Evolutionary conservation across 495 filamentous ascomycete genomes (phyloP).

Genomic region (Paragyromitra xinjiangensis): DNA sequence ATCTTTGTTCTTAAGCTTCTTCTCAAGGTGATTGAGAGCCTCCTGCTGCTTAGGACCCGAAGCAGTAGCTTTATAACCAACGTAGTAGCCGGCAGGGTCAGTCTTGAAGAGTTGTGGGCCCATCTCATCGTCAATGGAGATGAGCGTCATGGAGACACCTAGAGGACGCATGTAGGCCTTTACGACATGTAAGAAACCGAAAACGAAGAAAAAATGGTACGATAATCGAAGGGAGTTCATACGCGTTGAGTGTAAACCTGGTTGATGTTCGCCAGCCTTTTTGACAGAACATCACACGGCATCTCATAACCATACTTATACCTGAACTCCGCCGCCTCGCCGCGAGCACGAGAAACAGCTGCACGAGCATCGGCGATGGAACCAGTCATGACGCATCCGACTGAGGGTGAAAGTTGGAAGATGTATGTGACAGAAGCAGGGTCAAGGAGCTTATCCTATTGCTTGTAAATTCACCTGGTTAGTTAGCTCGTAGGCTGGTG

Average conservation of each 20-base stretch:
- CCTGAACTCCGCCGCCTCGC: conserved; percentile 94
- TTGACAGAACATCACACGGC: conserved; percentile 95
- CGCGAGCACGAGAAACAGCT: conserved; percentile 87
- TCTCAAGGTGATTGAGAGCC: conserved; percentile 95
- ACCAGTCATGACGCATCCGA: conserved; percentile 98
- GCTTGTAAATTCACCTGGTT: conserved; percentile 31
- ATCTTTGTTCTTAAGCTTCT: conserved; percentile 99
- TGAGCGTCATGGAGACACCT: conserved; percentile 91
- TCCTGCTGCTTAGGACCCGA: conserved; percentile 98
- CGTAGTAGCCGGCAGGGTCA: conserved; percentile 96
- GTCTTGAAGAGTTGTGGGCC: conserved; percentile 99
- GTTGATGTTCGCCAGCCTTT: conserved; percentile 97
- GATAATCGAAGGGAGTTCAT: conserved; percentile 22
- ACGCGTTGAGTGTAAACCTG: conserved; percentile 97
- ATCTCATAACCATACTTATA: conserved; percentile 99
- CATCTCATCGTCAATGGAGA: conserved; percentile 89
- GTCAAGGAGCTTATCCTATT: conserved; percentile 97
- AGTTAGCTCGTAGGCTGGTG: conserved; percentile 50
- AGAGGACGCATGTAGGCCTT: conserved; percentile 94
- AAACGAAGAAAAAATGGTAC: background rate
- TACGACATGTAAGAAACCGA: conserved; percentile 28
- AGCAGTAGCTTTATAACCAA: conserved; percentile 96
- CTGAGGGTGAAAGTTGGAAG: conserved; percentile 93
- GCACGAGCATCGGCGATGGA: conserved; percentile 97
- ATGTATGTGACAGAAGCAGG: conserved; percentile 96